Evolutionary conservation across 1,139 yeast genomes (phyloP).

Genomic region (Lodderomyces oxycetoniae): DNA sequence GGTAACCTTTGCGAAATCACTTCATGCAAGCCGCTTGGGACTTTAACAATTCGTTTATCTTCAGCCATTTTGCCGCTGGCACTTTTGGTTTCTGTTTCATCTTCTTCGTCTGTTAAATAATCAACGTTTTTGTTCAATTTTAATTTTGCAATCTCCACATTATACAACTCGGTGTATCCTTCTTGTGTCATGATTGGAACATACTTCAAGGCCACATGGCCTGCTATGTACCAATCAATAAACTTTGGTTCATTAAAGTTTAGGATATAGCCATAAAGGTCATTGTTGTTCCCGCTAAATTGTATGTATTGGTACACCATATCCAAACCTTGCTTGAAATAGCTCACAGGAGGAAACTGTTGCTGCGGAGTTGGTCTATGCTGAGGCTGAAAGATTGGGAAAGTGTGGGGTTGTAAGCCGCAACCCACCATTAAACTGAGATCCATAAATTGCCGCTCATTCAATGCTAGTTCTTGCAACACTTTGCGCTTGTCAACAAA

Average conservation of each 20-base stretch:
- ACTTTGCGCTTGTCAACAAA: constrained; percentile 59
- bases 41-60: constrained; percentile 21
- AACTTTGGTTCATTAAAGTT: constrained; percentile 36
- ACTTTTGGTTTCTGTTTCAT: neutral
- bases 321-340: constrained; percentile 42
- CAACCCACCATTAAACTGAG: constrained; percentile 76
- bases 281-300: constrained; percentile 22
- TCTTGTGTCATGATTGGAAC: constrained; percentile 66
- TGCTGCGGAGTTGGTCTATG: constrained; percentile 41
- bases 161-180: constrained; percentile 65
- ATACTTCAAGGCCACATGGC: constrained; percentile 38
- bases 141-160: constrained; percentile 35
- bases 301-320: constrained; percentile 36
- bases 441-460: constrained; percentile 67
- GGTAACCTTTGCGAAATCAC: constrained; percentile 84
- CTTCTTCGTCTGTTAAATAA: constrained; percentile 14
- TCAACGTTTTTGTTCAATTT: constrained; percentile 24
- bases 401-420: constrained; percentile 61
- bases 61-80: neutral
- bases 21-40: constrained; percentile 80
- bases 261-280: constrained; percentile 34
- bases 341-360: constrained; percentile 41
- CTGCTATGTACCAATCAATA: constrained; percentile 35
- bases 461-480: constrained; percentile 54
- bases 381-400: constrained; percentile 53